Conservation (phyloP, 1,284 basidiomycete genomes). For the Rhodotorula sp. region DNA sequence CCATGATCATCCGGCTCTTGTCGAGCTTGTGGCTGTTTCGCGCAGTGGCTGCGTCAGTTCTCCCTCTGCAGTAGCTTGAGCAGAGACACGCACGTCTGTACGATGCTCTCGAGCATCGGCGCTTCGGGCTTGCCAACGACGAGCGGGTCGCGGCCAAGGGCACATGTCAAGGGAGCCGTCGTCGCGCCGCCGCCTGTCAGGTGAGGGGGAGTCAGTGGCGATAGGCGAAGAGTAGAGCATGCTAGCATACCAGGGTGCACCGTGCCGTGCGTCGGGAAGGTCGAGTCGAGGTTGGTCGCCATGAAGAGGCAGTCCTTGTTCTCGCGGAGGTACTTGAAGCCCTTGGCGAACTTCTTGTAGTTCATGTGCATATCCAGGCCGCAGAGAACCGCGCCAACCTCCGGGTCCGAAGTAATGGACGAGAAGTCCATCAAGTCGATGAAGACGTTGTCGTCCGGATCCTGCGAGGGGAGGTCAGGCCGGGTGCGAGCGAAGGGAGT, state of each 20-base stretch:
- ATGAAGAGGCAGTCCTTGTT: conserved; percentile 79
- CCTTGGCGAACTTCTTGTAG: conserved; percentile 93
- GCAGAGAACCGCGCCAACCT: conserved; percentile 83
- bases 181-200: conserved; percentile 66
- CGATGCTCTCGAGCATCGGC: conserved; percentile 94
- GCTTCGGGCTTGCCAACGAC: conserved; percentile 89
- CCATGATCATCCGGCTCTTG: conserved; percentile 83
- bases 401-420: conserved; percentile 69
- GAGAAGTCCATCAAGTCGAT: conserved; percentile 68
- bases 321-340: conserved; percentile 75
- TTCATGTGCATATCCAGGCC: conserved; percentile 59
- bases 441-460: conserved; percentile 78
- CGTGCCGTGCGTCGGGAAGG: conserved; percentile 56
- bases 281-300: conserved; percentile 90
- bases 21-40: conserved; percentile 77
- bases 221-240: no score
- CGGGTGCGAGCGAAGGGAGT: no score
- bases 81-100: conserved; percentile 78
- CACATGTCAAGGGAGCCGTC: conserved; percentile 75
- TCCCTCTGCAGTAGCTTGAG: conserved; percentile 45
- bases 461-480: conserved; percentile 56
- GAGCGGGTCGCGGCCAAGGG: conserved; percentile 59
- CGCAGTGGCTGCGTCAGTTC: background rate
- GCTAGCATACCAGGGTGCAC: conserved; percentile 30
- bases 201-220: background rate